Evolutionary conservation across 257 asterid genomes (phyloP), one percentile per base, ranked within the genome.

Genomic region (Nicotiana sylvestris): DNA sequence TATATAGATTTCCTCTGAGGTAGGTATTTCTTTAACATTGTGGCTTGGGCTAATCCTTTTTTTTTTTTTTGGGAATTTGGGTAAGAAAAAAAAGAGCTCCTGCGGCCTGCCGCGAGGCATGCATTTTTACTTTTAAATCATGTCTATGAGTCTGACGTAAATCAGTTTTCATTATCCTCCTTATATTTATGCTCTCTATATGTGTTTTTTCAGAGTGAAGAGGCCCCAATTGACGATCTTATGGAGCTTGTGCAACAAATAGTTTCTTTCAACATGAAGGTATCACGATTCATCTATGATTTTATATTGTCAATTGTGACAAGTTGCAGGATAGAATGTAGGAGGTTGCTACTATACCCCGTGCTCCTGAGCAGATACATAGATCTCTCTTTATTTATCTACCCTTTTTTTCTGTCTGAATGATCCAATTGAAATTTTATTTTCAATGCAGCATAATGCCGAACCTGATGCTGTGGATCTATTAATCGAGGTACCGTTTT

Each of bases 211-310:
- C 74, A 79, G 82, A 58, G 83, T 76, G 95, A 92, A 64, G 97
- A 92, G 61, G 90, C 85, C 65, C 77, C 89, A 66, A 81, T 89
- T 4, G 94, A 95, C 57, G 99, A 96, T 84, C 84, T 96, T 32
- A 93, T 93, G 95, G 93, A 89, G 86, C 93, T 93, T 76, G 99
- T 93, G 68, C 94, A 89, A 86, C 97, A 94, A 87, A 91, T 96
- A 86, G 98, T 92, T 82, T 92, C 93, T 55, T 96, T 96, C 84
- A 96, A 96, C 83, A 93, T 96, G 98, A 91, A 90, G 99, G 99
- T 94, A 86, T 77, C 74, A 30, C 72, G 21, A 15, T 21, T 61
- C 64, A 78, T 68, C 68, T 56, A 53, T 15, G 27, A 49, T 15
- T 74, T 25, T 51, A 11, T 74, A 64, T 74, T 74, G 39, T 49